These are phyloP conservation scores for Magnusiomyces paraingens DNA, from an alignment of 1,139 yeast species.

Conservation along the genomic window DNA sequence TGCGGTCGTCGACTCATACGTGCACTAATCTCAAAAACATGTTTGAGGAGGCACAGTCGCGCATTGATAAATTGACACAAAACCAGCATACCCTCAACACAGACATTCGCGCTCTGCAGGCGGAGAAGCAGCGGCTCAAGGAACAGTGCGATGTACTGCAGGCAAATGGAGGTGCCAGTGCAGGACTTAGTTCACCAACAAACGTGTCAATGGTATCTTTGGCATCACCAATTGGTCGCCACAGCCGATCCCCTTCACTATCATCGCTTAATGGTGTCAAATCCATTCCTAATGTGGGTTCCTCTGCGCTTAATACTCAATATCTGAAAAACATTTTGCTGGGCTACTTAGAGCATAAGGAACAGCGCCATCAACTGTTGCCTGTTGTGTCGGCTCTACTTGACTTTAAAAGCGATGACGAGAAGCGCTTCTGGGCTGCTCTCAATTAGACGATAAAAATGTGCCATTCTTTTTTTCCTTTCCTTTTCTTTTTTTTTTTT, in stretches of 20 bases:
- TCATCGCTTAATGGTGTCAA: background rate
- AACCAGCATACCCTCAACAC: conserved; percentile 13
- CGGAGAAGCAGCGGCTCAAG: conserved; percentile 10
- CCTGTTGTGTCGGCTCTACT: conserved; percentile 80
- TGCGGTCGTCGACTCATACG: conserved; percentile 12
- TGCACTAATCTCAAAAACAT: conserved; percentile 8
- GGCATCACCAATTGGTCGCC: background rate
- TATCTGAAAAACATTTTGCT: conserved; percentile 81
- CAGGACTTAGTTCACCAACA: background rate
- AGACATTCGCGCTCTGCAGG: conserved; percentile 13
- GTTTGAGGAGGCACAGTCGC: conserved; percentile 15
- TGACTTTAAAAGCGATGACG: conserved; percentile 63
- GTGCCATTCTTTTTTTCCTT: background rate
- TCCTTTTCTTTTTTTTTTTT: background rate
- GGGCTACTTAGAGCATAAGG: conserved; percentile 86
- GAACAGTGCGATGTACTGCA: conserved; percentile 4
- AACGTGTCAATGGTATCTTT: background rate
- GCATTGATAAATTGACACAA: conserved; percentile 10
- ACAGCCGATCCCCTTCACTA: conserved; percentile 5
- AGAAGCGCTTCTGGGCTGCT: conserved; percentile 58
- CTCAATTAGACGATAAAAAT: conserved; percentile 34
- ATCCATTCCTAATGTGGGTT: background rate
- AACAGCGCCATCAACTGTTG: conserved; percentile 75
- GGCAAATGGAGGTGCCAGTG: background rate
- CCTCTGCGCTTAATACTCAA: conserved; percentile 44